These are phyloP conservation scores for Xanthoceras sorbifolium DNA, from an alignment of 345 rosid species.

Conservation along the genomic window DNA sequence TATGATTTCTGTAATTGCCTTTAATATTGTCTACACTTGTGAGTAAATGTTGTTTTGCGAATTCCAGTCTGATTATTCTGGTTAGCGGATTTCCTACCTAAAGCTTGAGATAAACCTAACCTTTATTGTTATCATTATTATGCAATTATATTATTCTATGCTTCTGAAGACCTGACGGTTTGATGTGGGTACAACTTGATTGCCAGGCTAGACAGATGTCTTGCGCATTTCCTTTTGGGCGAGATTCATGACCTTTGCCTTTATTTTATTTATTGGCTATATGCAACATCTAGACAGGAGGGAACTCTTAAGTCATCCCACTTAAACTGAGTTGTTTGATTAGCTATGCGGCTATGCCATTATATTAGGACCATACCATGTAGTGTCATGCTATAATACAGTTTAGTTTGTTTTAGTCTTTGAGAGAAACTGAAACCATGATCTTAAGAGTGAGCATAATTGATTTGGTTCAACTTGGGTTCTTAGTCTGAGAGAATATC, in stretches of 20 bases:
- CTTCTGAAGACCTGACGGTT: background rate
- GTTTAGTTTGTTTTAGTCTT: background rate
- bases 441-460: no score
- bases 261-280: background rate
- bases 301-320: background rate
- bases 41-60: background rate
- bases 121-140: background rate
- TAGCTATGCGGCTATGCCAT: background rate
- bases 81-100: background rate
- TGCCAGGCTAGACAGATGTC: background rate
- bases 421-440: background rate
- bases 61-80: background rate
- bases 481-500: background rate
- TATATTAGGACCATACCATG: background rate
- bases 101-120: background rate
- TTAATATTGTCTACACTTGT: background rate
- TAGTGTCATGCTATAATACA: background rate
- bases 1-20: background rate
- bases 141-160: background rate
- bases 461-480: background rate
- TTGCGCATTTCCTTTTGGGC: background rate
- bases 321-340: background rate
- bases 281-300: conserved; percentile 2
- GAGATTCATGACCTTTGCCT: background rate
- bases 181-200: background rate